Evolutionary conservation across 768 basidiomycete genomes (phyloP), one percentile per base, ranked within the genome.

Genomic region (Chiua virens): DNA sequence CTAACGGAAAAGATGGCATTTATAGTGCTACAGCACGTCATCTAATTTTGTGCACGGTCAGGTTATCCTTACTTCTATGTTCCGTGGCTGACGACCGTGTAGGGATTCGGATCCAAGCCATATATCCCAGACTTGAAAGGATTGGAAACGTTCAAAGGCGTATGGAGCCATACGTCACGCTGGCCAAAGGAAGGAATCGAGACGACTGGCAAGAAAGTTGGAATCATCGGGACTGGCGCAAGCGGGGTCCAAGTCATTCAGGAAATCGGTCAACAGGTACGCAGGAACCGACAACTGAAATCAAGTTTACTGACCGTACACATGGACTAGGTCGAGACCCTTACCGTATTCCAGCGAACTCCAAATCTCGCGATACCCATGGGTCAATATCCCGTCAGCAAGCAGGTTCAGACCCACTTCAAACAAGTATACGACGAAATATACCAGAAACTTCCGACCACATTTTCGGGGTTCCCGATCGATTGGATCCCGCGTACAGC

Each of bases 181-280:
- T 58, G 57, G 57, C 57, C 57, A n/a, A 49, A 49, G 25, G 47
- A 46, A 18, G 58, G 58, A 6, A 60, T 60, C 17, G 42, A 56
- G n/a, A 60, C 42, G 1, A 30, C 0, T 13, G 45, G 58, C 1
- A 56, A 60, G 22, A 46, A 37, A 9, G 58, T 60, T 8, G 58
- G 58, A 9, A 18, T 60, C 6, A 60, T 60, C 5, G 58, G 59
- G 2, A 60, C 59, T 0, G 58, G 58, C 32, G 45, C 58, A 7
- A 56, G 58, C 20, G 58, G 50, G 1, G 51, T 60, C 5, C 59
- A 61, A 34, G 38, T 46, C 2, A 51, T 43, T 20, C 59, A 57
- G 49, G 59, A 51, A 14, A 48, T 61, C 8, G 59, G 55, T 10
- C 22, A 0, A 32, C 49, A 60, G 17, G 58, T 60, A 41, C 5